Conservation (phyloP, 1,139 yeast genomes). For the Yamadazyma aaseri region DNA sequence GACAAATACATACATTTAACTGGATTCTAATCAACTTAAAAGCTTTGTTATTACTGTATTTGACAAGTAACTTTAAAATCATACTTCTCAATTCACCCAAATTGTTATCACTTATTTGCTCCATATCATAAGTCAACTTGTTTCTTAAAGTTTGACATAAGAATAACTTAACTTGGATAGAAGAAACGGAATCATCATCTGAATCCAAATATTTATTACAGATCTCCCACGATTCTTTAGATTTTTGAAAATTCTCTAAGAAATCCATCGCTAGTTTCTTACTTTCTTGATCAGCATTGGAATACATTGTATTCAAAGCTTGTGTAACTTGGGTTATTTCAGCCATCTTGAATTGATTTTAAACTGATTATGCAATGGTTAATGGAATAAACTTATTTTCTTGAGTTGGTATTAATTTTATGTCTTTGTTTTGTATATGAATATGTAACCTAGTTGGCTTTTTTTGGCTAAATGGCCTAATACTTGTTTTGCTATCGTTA, state of each 20-base stretch:
- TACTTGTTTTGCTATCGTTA: too few species aligned
- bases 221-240: constrained; percentile 66
- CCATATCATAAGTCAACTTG: constrained; percentile 78
- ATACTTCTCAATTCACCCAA: constrained; percentile 59
- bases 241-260: constrained; percentile 81
- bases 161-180: constrained; percentile 65
- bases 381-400: too few species aligned
- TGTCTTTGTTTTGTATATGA: too few species aligned
- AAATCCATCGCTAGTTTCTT: constrained; percentile 64
- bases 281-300: constrained; percentile 47
- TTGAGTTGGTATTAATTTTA: too few species aligned
- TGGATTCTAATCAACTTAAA: constrained; percentile 71
- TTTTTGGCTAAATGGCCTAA: too few species aligned
- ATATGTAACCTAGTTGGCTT: too few species aligned
- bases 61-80: constrained; percentile 53
- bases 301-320: constrained; percentile 65
- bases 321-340: constrained; percentile 27
- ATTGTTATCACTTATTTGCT: constrained; percentile 60
- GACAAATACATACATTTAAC: constrained; percentile 76
- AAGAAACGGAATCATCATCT: constrained; percentile 9
- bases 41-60: constrained; percentile 39
- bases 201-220: constrained; percentile 34
- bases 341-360: constrained; percentile 11
- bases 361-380: neutral
- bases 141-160: constrained; percentile 89